Percentiles rank a stretch among this genome's conserved stretches.
Conservation (phyloP, 1,284 basidiomycete genomes). For the Irpex sp. region DNA sequence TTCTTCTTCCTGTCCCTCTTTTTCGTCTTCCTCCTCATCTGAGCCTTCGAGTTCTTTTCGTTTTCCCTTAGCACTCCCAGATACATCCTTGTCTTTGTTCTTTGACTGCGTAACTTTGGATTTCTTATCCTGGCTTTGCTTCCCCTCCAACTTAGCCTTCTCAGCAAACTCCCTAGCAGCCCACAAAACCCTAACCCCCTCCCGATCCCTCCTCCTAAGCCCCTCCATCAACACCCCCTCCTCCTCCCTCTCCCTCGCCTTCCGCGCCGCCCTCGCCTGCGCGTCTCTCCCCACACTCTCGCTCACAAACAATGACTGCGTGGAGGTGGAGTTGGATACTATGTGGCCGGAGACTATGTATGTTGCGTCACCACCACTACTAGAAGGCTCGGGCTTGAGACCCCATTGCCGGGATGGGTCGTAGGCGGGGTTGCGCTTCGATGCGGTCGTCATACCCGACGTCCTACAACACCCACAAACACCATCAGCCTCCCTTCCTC, state of each 20-base stretch:
- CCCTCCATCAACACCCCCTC: conserved; percentile 59
- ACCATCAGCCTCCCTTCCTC: too few species aligned
- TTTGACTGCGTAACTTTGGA: too few species aligned
- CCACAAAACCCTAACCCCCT: conserved; percentile 57
- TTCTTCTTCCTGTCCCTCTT: conserved; percentile 16
- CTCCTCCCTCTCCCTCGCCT: conserved; percentile 49
- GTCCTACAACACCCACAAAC: conserved; percentile 53
- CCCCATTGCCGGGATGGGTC: conserved; percentile 72
- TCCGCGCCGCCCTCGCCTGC: conserved; percentile 67
- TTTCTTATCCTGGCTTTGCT: too few species aligned
- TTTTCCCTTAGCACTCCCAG: too few species aligned
- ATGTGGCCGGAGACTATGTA: conserved; percentile 80
- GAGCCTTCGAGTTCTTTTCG: too few species aligned
- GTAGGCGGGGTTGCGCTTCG: conserved; percentile 52
- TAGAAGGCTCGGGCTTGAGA: too few species aligned
- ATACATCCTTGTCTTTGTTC: too few species aligned
- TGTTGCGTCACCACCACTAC: too few species aligned
- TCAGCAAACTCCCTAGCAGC: conserved; percentile 46
- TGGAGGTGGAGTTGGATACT: conserved; percentile 44
- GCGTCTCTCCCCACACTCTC: conserved; percentile 74
- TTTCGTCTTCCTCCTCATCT: conserved; percentile 24
- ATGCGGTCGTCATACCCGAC: conserved; percentile 56
- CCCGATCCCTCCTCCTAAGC: conserved; percentile 52
- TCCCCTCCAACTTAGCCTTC: too few species aligned
- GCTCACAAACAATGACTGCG: conserved; percentile 46